phyloP scores from a whole-genome alignment of 1,284 basidiomycete species.

The Melampsora americana region DNA sequence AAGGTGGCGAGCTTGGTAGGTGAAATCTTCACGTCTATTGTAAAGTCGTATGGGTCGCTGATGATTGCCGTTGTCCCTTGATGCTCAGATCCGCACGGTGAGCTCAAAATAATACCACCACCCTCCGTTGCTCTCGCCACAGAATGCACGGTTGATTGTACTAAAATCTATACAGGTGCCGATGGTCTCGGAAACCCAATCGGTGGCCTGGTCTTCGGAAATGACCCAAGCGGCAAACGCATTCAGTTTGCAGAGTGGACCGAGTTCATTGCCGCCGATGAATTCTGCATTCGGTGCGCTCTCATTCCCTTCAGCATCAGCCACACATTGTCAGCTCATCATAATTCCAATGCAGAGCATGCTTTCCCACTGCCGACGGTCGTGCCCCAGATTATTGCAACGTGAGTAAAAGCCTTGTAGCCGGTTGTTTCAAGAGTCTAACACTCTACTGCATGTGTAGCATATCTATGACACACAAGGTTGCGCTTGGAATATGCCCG shows the following conservation, averaged over 20 bases:
- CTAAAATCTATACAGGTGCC: background rate
- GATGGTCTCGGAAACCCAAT: slow-evolving; percentile 2
- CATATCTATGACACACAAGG: slow-evolving; percentile 47
- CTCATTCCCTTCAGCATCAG: background rate
- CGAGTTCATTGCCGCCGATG: background rate
- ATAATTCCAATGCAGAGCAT: background rate
- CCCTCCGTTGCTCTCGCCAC: background rate
- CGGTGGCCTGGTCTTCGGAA: slow-evolving; percentile 13
- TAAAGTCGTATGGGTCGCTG: background rate
- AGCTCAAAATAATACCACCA: slow-evolving; percentile 21
- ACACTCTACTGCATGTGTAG: background rate
- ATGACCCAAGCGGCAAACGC: background rate
- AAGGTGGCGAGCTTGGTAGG: slow-evolving; percentile 52
- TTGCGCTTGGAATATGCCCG: slow-evolving; percentile 49
- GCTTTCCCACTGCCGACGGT: slow-evolving; percentile 3
- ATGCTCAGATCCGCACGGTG: slow-evolving; percentile 42
- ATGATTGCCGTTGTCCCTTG: slow-evolving; percentile 5
- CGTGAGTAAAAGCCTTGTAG: background rate
- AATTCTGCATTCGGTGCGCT: slow-evolving; percentile 13
- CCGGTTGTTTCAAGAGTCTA: too few relatives aligned
- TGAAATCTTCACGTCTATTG: slow-evolving; percentile 33
- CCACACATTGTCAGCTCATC: background rate
- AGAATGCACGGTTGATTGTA: too few relatives aligned
- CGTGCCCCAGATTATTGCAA: slow-evolving; percentile 6
- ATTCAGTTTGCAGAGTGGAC: slow-evolving; percentile 20